Base-by-base conservation (phyloP, 2,329 filamentous ascomycete genomes). In the Tolypocladium nubicola region DNA sequence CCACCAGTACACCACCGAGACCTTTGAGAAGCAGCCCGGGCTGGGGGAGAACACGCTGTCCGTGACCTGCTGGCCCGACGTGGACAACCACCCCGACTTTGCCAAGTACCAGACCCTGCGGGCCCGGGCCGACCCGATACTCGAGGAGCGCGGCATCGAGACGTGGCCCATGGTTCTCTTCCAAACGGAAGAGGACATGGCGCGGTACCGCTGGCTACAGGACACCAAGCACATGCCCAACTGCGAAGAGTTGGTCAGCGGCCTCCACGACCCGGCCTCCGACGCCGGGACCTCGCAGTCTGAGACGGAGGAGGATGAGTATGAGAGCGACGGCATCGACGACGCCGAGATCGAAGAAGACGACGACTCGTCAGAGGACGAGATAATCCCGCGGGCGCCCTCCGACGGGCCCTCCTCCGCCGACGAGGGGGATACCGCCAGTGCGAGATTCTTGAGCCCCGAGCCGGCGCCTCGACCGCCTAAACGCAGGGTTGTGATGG, bases 271-370 rank as follows among this genome's bases (percentile, higher is more conserved):
- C 3, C 43, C 56, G 35, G 52, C 55, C 33, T 58, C 58, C 0
- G 58, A 62, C 0, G 57, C 59, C 26, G 26, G 10, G 19, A 2
- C 7, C 2, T 11, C 30, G 8, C 30, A 21, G 8, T 13, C 10
- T 1, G 47, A 35, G 0, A 47, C 56, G 1, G 61, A 65, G 21
- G 52, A 61, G 2, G 62, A 72, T 37, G 65, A 70, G 50, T 75
- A 75, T 19, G 73, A 75, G 43, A 73, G 72, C 49, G 71, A 73
- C 0, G 71, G 71, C 0, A 74, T 75, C 8, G 72, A 75, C 41
- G 72, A 75, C 52, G 64, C 56, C 1, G 65, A 65, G 10, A 65
- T 72, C 14, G 57, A 64, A 1, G 66, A 71, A 19, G 57, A 61
- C 3, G 58, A 60, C 1, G 59, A 64, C 1, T 60, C 62, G 16